Evolutionary conservation across 768 basidiomycete genomes (phyloP).

Genomic region (Gymnopilus junonius): DNA sequence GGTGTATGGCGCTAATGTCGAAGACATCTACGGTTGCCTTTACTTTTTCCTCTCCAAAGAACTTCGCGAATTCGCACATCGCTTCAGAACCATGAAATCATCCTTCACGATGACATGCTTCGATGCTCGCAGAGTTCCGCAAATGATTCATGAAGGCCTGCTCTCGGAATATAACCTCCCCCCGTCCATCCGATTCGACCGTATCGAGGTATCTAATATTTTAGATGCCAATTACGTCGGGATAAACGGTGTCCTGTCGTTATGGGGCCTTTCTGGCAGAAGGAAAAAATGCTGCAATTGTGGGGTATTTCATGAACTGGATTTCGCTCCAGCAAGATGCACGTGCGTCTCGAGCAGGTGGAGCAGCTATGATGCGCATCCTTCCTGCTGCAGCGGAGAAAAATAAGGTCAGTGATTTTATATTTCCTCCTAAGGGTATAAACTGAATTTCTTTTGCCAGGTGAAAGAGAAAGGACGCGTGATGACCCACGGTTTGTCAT

Average conservation of each 20-base stretch:
- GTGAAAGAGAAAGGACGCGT: not conserved
- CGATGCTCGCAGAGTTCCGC: constrained; percentile 39
- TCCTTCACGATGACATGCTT: constrained; percentile 33
- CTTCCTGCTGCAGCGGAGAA: constrained; percentile 5
- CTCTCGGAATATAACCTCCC: constrained; percentile 25
- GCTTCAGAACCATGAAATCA: constrained; percentile 37
- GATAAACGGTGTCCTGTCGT: constrained; percentile 31
- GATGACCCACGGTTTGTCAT: not conserved
- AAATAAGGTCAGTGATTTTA: constrained; percentile 10
- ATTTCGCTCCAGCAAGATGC: constrained; percentile 22
- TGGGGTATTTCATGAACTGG: constrained; percentile 58
- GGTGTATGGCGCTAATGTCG: constrained; percentile 38
- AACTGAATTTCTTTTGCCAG: no score
- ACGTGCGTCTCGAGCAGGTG: constrained; percentile 2
- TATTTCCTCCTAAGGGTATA: no score
- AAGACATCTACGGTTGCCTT: constrained; percentile 55
- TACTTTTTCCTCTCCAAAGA: constrained; percentile 49
- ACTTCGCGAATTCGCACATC: constrained; percentile 38
- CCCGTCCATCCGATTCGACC: constrained; percentile 39
- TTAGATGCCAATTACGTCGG: constrained; percentile 48
- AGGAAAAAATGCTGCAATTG: constrained; percentile 33
- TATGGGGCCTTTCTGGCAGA: constrained; percentile 43
- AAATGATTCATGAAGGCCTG: constrained; percentile 20
- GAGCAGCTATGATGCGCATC: not conserved
- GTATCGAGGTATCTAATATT: constrained; percentile 54